These are phyloP conservation scores for Pseudogymnoascus destructans DNA, from an alignment of 2,329 filamentous ascomycete species.

Conservation along the genomic window DNA sequence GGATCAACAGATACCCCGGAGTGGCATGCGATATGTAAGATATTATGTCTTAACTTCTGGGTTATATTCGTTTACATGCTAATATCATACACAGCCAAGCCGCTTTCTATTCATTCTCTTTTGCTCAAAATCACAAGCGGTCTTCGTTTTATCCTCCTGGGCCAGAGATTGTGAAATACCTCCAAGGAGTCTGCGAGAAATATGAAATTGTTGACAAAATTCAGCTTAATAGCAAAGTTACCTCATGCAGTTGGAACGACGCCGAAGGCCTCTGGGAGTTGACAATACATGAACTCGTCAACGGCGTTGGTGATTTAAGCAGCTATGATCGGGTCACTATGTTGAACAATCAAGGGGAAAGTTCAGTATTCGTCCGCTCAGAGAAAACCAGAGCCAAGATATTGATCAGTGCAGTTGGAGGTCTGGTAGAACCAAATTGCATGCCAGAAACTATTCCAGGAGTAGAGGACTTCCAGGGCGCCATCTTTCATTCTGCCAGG, in stretches of 20 bases:
- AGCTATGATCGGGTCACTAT: slow-evolving; percentile 33
- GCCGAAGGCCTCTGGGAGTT: slow-evolving; percentile 42
- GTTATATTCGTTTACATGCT: background rate
- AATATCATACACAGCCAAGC: slow-evolving; percentile 33
- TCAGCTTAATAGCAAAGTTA: slow-evolving; percentile 44
- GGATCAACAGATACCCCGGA: slow-evolving; percentile 44
- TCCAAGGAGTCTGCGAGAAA: slow-evolving; percentile 38
- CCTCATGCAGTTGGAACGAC: slow-evolving; percentile 37
- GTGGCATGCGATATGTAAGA: slow-evolving; percentile 38
- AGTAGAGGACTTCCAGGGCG: slow-evolving; percentile 38
- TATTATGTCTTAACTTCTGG: background rate
- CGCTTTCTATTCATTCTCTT: slow-evolving; percentile 43
- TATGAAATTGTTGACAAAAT: slow-evolving; percentile 43
- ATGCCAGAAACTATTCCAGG: slow-evolving; percentile 39
- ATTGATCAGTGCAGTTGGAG: slow-evolving; percentile 41
- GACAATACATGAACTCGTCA: slow-evolving; percentile 35
- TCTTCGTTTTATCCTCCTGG: slow-evolving; percentile 35
- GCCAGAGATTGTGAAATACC: slow-evolving; percentile 37
- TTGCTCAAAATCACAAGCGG: slow-evolving; percentile 39
- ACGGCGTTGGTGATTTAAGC: slow-evolving; percentile 41
- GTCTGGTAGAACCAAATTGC: slow-evolving; percentile 39
- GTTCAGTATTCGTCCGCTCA: slow-evolving; percentile 35
- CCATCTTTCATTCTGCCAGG: slow-evolving; percentile 43
- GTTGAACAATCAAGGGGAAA: slow-evolving; percentile 31
- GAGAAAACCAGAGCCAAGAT: slow-evolving; percentile 41